Conservation (phyloP, 306 rosid species). For the Hylodesmum podocarpum region DNA sequence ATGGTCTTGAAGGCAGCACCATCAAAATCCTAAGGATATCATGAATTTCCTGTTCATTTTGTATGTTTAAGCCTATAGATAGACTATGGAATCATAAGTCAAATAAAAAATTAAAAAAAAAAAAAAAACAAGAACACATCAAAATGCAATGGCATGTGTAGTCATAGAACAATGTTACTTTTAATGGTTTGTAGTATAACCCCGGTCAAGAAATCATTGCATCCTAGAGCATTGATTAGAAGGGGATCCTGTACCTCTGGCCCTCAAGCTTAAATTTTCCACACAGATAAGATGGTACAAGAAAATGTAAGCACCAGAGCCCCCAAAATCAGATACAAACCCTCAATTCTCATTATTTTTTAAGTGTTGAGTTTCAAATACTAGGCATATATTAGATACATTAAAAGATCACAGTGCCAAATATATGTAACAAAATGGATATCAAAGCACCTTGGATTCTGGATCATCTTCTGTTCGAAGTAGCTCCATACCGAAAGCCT, state of each 20-base stretch:
- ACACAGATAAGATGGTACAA: constrained; percentile 11
- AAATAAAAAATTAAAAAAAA: not conserved
- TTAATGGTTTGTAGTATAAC: not conserved
- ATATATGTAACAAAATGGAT: constrained; percentile 2
- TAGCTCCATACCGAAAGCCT: constrained; percentile 97
- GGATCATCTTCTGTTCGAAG: constrained; percentile 82
- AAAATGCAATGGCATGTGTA: not conserved
- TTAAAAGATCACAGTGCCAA: not conserved
- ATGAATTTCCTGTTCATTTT: not conserved
- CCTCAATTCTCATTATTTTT: not conserved
- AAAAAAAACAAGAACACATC: not conserved
- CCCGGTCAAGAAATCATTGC: not conserved
- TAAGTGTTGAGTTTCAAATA: not conserved
- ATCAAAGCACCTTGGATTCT: constrained; percentile 72
- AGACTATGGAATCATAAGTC: not conserved
- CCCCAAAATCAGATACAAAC: not conserved
- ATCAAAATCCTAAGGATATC: not conserved
- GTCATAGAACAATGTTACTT: not conserved
- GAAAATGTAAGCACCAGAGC: constrained; percentile 3
- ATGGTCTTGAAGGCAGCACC: not conserved
- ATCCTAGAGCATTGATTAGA: not conserved
- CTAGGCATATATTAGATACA: not conserved
- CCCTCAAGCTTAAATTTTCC: constrained; percentile 20
- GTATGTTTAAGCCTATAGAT: not conserved
- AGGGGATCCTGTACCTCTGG: not conserved